Evolutionary conservation across 139 green algal genomes (phyloP).

Genomic region (Tetraselmis chui): DNA sequence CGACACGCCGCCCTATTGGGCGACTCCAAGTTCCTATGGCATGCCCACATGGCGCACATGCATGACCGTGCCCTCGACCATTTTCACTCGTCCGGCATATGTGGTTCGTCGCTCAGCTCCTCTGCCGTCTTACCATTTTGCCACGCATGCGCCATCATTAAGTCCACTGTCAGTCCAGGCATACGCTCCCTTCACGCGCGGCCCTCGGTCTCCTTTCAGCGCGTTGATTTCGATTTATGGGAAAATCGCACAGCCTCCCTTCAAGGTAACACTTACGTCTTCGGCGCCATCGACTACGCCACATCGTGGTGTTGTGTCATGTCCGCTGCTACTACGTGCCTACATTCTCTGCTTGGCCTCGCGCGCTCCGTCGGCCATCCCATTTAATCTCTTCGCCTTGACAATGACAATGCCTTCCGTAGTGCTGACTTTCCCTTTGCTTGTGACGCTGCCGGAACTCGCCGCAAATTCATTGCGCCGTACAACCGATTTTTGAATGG

Average conservation of each 20-base stretch:
- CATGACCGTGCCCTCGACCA: too few species aligned
- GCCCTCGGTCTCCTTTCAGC: not conserved
- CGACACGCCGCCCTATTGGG: too few species aligned
- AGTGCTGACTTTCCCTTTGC: not conserved
- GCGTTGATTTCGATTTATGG: not conserved
- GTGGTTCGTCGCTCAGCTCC: too few species aligned
- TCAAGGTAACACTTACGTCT: not conserved
- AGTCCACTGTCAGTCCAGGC: not conserved
- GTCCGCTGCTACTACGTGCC: not conserved
- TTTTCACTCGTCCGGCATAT: too few species aligned
- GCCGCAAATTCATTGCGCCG: not conserved
- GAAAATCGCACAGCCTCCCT: not conserved
- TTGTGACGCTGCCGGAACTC: not conserved
- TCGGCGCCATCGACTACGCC: not conserved
- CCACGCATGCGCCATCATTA: not conserved
- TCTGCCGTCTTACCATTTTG: not conserved
- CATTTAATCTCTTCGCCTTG: not conserved
- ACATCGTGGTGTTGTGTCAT: not conserved
- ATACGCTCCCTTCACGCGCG: not conserved
- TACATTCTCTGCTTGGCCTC: not conserved
- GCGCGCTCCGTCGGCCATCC: not conserved
- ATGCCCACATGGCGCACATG: too few species aligned
- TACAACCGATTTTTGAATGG: not conserved
- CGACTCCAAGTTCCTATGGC: too few species aligned
- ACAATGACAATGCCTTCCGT: not conserved